A percentile compares a stretch with the other conserved stretches of the same genome.
Conservation (phyloP, 2,329 filamentous ascomycete species). For the Xylariaceae sp. region DNA sequence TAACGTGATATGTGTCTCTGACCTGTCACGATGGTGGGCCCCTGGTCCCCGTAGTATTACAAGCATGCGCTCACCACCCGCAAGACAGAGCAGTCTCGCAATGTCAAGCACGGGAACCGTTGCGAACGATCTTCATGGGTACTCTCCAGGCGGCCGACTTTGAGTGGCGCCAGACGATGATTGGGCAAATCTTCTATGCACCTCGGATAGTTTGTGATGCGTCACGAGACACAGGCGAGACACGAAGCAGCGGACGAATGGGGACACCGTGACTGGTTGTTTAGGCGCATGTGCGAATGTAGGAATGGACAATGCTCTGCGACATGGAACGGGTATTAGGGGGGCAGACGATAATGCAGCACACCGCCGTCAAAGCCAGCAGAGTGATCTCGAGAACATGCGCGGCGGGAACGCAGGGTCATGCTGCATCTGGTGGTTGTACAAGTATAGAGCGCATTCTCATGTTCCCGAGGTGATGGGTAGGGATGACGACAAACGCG, state of each 20-base stretch:
- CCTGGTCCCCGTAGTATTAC: too few species aligned
- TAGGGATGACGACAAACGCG: conserved; percentile 23
- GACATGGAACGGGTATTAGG: not conserved
- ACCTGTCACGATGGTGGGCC: too few species aligned
- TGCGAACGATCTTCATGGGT: too few species aligned
- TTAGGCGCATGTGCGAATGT: not conserved
- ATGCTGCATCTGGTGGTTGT: conserved; percentile 15
- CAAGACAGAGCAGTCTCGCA: too few species aligned
- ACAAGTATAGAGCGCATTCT: conserved; percentile 21
- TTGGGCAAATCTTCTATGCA: conserved; percentile 12
- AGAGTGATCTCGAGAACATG: conserved; percentile 17
- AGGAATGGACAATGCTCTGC: not conserved
- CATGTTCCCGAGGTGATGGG: conserved; percentile 24
- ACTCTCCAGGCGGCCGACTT: too few species aligned
- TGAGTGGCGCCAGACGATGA: conserved; percentile 1
- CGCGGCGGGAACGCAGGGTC: conserved; percentile 22
- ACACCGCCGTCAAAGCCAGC: conserved; percentile 1
- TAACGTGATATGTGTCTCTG: too few species aligned
- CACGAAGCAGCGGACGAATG: not conserved
- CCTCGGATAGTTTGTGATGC: conserved; percentile 11
- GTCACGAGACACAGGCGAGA: conserved; percentile 15
- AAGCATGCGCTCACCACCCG: too few species aligned
- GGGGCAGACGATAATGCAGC: not conserved
- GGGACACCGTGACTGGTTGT: too few species aligned
- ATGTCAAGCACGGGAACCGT: too few species aligned